Conservation (phyloP, 805 yeast species). For the Starmerella geochares region DNA sequence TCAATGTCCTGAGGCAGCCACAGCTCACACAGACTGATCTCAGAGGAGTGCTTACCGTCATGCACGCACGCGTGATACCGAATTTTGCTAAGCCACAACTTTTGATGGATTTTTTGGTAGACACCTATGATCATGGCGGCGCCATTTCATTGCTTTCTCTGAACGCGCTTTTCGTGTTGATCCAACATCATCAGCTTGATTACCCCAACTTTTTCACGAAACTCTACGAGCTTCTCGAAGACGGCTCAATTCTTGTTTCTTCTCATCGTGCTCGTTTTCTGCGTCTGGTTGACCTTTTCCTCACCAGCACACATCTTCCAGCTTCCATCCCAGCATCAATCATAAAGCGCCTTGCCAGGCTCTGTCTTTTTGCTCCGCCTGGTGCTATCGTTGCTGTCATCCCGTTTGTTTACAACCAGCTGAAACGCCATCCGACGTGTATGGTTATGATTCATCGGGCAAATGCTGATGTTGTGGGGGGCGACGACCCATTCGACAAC, state of each 20-base stretch:
- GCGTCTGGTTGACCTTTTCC: constrained; percentile 73
- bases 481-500: constrained; percentile 55
- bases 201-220: constrained; percentile 83
- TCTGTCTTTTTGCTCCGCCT: constrained; percentile 70
- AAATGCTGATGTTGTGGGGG: background rate
- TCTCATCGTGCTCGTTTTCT: constrained; percentile 78
- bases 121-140: constrained; percentile 58
- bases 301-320: constrained; percentile 79
- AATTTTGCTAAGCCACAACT: constrained; percentile 65
- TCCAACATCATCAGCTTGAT: constrained; percentile 72
- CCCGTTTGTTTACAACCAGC: constrained; percentile 82
- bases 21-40: constrained; percentile 47
- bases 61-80: constrained; percentile 82
- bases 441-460: constrained; percentile 69
- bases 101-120: constrained; percentile 89
- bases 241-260: constrained; percentile 59
- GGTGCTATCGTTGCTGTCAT: constrained; percentile 76
- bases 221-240: constrained; percentile 66
- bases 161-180: constrained; percentile 77
- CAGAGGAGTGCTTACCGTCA: constrained; percentile 53
- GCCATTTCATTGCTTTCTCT: constrained; percentile 66
- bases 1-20: constrained; percentile 39
- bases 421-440: constrained; percentile 89
- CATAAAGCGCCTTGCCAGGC: constrained; percentile 68
- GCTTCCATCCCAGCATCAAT: constrained; percentile 78